phyloP scores from a whole-genome alignment of 2,329 filamentous ascomycete genomes.

The Graphilbum fragrans region DNA sequence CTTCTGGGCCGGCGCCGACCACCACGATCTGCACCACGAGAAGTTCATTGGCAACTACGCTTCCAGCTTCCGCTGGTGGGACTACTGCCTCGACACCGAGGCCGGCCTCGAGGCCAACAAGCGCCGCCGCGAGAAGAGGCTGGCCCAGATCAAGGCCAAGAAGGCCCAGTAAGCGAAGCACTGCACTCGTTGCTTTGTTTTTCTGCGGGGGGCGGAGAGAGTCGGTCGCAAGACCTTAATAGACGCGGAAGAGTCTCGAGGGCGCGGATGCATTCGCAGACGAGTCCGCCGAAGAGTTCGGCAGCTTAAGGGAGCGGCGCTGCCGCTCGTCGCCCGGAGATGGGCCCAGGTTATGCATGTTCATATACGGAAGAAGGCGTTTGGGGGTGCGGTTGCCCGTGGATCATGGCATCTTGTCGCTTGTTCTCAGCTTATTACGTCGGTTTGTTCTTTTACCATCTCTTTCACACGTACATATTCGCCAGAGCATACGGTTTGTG shows the following conservation, averaged over 20 bases:
- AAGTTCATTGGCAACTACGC: slow-evolving; percentile 98
- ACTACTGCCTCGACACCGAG: slow-evolving; percentile 88
- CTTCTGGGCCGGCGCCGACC: slow-evolving; percentile 94
- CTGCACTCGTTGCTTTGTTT: no score
- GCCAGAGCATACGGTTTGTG: no score
- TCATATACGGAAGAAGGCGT: no score
- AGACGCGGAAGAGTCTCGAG: neutral
- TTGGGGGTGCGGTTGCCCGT: no score
- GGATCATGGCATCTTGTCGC: no score
- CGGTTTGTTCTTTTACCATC: neutral
- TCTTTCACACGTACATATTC: neutral
- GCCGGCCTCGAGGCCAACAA: slow-evolving; percentile 78
- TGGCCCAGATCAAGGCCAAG: slow-evolving; percentile 51
- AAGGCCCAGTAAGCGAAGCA: slow-evolving; percentile 54
- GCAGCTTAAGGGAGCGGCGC: no score
- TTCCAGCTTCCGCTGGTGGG: slow-evolving; percentile 99
- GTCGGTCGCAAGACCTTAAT: no score
- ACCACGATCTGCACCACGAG: slow-evolving; percentile 96
- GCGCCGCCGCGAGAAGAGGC: slow-evolving; percentile 68
- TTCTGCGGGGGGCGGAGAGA: no score
- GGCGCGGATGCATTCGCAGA: neutral
- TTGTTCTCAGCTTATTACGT: neutral
- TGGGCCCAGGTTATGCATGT: no score
- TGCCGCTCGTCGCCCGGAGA: no score
- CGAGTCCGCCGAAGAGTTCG: no score